Evolutionary conservation across 2,329 filamentous ascomycete species (phyloP).

Genomic region (Paraphaeosphaeria sporulosa): DNA sequence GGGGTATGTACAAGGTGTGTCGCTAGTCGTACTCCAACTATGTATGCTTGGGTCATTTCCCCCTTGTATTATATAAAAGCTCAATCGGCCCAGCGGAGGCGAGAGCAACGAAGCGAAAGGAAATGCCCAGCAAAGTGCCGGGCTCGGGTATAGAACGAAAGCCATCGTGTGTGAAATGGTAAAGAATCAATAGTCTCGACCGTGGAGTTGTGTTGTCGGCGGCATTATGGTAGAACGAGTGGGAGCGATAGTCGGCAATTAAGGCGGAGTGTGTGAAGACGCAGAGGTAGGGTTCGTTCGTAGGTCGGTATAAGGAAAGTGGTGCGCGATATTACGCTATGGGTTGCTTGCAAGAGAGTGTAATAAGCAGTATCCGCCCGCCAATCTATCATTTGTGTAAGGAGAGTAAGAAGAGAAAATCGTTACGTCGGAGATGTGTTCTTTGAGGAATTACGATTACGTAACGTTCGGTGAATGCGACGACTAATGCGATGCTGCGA

Average conservation of each 20-base stretch:
- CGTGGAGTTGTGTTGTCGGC: constrained; percentile 13
- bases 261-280: constrained; percentile 15
- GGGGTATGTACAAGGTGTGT: constrained; percentile 9
- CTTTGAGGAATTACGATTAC: constrained; percentile 30
- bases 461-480: constrained; percentile 19
- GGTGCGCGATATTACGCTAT: constrained; percentile 19
- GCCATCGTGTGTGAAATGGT: constrained; percentile 8
- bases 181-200: constrained; percentile 13
- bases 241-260: constrained; percentile 5
- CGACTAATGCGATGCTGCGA: constrained; percentile 23
- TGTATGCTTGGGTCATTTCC: neutral
- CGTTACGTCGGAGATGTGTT: constrained; percentile 16
- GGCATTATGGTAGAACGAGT: constrained; percentile 12
- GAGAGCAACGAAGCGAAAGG: constrained; percentile 19
- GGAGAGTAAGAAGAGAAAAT: constrained; percentile 20
- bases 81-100: constrained; percentile 8
- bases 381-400: constrained; percentile 20
- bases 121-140: constrained; percentile 14
- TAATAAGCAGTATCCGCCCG: constrained; percentile 37
- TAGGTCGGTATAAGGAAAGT: constrained; percentile 24
- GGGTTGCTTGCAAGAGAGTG: constrained; percentile 27
- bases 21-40: neutral
- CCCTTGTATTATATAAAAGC: constrained; percentile 14
- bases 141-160: constrained; percentile 32
- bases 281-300: constrained; percentile 8